phyloP scores from a whole-genome alignment of 768 basidiomycete genomes.

The Podaxis carcinomalis region DNA sequence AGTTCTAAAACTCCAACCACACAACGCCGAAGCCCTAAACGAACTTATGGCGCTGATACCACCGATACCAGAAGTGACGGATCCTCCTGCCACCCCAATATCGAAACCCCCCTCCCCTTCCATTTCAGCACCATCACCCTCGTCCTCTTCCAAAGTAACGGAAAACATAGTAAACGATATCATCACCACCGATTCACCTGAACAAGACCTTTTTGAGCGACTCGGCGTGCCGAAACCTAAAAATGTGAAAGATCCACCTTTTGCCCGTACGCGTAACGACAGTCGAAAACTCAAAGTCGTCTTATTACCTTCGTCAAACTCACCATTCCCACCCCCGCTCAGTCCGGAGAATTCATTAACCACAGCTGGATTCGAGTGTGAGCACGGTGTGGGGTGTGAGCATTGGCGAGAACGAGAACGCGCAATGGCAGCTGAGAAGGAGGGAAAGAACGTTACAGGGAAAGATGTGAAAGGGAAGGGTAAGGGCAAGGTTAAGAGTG shows the following conservation, averaged over 20 bases:
- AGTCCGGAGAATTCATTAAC: constrained; percentile 2
- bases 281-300: constrained; percentile 51
- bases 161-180: background rate
- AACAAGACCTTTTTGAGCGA: constrained; percentile 19
- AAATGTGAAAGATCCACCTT: constrained; percentile 45
- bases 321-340: constrained; percentile 14
- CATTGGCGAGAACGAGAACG: constrained; percentile 8
- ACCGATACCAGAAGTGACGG: constrained; percentile 10
- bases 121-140: background rate
- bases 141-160: constrained; percentile 12
- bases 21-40: constrained; percentile 55
- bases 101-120: background rate
- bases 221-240: constrained; percentile 38
- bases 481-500: constrained; percentile 23
- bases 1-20: constrained; percentile 57
- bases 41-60: constrained; percentile 46
- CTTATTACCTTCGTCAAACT: constrained; percentile 24
- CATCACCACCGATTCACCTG: background rate
- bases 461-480: background rate
- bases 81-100: background rate
- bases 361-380: constrained; percentile 8
- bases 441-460: constrained; percentile 12
- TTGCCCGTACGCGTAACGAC: constrained; percentile 46
- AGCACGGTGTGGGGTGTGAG: constrained; percentile 1
- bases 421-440: constrained; percentile 2